Evolutionary conservation across 768 basidiomycete genomes (phyloP).

Genomic region (Russula earlei): DNA sequence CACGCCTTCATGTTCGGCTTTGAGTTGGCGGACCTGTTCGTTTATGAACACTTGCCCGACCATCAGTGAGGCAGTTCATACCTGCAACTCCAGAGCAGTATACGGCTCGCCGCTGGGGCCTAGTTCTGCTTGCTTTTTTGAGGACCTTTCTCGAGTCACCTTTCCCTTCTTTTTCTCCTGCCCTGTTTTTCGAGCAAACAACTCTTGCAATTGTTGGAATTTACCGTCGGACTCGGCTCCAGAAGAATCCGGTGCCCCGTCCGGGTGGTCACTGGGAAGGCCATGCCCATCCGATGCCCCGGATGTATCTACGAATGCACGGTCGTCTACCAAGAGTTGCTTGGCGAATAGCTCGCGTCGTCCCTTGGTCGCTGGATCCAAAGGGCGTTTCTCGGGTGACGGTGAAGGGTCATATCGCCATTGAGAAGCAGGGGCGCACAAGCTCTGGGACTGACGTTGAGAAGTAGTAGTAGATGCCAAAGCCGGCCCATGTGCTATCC

Average conservation of each 20-base stretch:
- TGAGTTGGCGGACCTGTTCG: conserved; percentile 45
- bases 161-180: conserved; percentile 24
- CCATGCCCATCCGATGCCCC: neutral
- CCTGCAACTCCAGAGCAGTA: conserved; percentile 72
- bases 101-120: conserved; percentile 66
- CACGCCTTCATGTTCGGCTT: conserved; percentile 53
- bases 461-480: neutral
- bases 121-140: conserved; percentile 35
- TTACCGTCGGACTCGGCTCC: conserved; percentile 36
- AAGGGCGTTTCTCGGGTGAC: conserved; percentile 7
- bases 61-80: conserved; percentile 19
- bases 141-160: conserved; percentile 21
- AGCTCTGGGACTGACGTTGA: neutral
- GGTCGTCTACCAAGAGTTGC: conserved; percentile 11
- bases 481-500: neutral
- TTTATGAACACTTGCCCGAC: neutral
- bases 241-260: conserved; percentile 22
- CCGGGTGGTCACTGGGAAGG: neutral
- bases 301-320: neutral
- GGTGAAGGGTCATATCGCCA: conserved; percentile 16
- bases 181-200: conserved; percentile 36
- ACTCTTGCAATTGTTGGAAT: conserved; percentile 38
- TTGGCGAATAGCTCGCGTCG: conserved; percentile 13
- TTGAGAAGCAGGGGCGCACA: conserved; percentile 1
- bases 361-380: conserved; percentile 5